Evolutionary conservation across 345 rosid species (phyloP), one percentile per base, ranked within the genome.

Genomic region (Lepidium aucheri): DNA sequence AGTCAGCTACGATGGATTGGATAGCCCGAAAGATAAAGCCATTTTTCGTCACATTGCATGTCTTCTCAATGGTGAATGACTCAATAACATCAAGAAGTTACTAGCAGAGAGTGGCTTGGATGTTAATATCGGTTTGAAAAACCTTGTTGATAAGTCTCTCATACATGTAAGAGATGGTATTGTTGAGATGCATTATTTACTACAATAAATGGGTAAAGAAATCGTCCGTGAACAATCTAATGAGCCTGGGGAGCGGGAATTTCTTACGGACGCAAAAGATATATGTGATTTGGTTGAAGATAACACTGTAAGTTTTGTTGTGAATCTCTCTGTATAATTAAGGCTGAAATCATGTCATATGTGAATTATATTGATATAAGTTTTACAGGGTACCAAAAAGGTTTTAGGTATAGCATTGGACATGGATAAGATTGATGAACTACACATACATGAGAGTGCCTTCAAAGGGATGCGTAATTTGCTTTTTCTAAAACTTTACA

Each of bases 11-110:
- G 65, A 78, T 38, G 70, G 56, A 4, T 44, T 81, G 3, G 2
- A 39, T 14, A 36, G 9, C 11, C 10, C 38, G 14, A 3, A 56
- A 24, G 47, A 53, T 12, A 22, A 73, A 58, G 17, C 8, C 0
- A 34, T 78, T 7, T 78, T 78, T 55, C 55, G 72, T 10, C 67
- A 78, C 28, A 73, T 78, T 3, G 74, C 79, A 11, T 72, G 76
- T 39, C 52, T 78, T 26, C 62, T 75, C 3, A 65, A 53, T 6
- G 20, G 57, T 1, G 15, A 1, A 4, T 1, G 14, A 1, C 13
- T 0, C 3, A 16, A 30, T 2, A 0, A 0, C 5, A 58, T 69
- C 20, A 42, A 8, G 5, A 1, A 12, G 22, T n/a, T 76, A 0
- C 50, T 73, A 0, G 71, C 36, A 3, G 50, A 34, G 18, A 57